Percentiles rank a stretch among this genome's conserved stretches.
phyloP scores from a whole-genome alignment of 1,139 yeast species.

The Pichia sp. region DNA sequence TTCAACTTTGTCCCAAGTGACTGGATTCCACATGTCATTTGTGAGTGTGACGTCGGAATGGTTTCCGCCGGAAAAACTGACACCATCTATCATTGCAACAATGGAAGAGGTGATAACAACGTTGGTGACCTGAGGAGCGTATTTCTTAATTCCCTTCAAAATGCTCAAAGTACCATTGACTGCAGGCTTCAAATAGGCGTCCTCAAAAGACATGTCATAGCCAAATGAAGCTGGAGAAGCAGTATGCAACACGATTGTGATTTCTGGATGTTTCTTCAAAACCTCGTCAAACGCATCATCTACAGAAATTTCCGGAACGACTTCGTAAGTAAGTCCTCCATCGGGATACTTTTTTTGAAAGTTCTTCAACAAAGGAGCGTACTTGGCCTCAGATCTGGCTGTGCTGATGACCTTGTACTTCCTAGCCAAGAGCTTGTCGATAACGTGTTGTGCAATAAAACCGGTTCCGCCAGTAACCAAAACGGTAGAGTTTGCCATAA shows the following conservation, averaged over 20 bases:
- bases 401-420: slow-evolving; percentile 36
- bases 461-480: slow-evolving; percentile 24
- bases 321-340: slow-evolving; percentile 30
- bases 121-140: slow-evolving; percentile 46
- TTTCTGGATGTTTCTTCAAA: slow-evolving; percentile 43
- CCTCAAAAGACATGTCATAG: slow-evolving; percentile 19
- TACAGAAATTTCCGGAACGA: slow-evolving; percentile 34
- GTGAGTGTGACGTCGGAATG: slow-evolving; percentile 17
- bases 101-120: slow-evolving; percentile 55
- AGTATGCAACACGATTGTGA: slow-evolving; percentile 53
- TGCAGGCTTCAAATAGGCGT: slow-evolving; percentile 41
- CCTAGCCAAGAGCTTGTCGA: slow-evolving; percentile 20
- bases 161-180: slow-evolving; percentile 46
- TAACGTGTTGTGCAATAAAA: slow-evolving; percentile 30
- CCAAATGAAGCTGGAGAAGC: slow-evolving; percentile 47
- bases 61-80: not conserved
- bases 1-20: slow-evolving; percentile 34
- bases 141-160: slow-evolving; percentile 38
- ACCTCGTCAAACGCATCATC: slow-evolving; percentile 39
- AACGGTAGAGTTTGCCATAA: slow-evolving; percentile 1
- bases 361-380: slow-evolving; percentile 24
- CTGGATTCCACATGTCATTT: slow-evolving; percentile 40
- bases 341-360: slow-evolving; percentile 29
- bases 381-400: slow-evolving; percentile 34
- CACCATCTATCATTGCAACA: slow-evolving; percentile 40